phyloP scores from a whole-genome alignment of 2,329 filamentous ascomycete genomes.

The Scedosporium apiospermum region DNA sequence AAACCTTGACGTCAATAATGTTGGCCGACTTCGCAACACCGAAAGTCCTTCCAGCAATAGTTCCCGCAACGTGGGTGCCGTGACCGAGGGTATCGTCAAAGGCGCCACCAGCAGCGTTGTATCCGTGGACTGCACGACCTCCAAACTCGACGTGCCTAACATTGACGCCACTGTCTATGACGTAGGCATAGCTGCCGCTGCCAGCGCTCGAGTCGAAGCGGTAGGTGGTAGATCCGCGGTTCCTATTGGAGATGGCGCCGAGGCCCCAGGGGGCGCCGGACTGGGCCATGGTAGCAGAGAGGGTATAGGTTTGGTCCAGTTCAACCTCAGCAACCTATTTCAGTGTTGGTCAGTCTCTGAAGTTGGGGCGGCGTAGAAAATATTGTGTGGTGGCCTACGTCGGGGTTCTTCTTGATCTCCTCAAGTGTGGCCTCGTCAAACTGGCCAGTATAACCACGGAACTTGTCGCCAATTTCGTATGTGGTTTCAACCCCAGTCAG shows the following conservation, averaged over 20 bases:
- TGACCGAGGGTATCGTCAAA: conserved; percentile 26
- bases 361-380: neutral
- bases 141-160: conserved; percentile 14
- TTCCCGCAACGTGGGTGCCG: conserved; percentile 31
- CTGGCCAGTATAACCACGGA: conserved; percentile 10
- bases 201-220: conserved; percentile 13
- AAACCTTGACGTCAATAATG: conserved; percentile 37
- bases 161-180: conserved; percentile 18
- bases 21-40: conserved; percentile 32
- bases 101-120: conserved; percentile 16
- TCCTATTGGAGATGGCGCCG: conserved; percentile 21
- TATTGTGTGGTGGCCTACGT: conserved; percentile 2
- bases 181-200: conserved; percentile 15
- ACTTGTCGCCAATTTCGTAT: conserved; percentile 2
- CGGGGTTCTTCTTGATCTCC: conserved; percentile 10
- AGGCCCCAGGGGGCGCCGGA: conserved; percentile 21
- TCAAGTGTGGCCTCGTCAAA: conserved; percentile 9
- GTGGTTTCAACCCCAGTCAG: neutral
- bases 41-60: conserved; percentile 23
- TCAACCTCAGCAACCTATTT: conserved; percentile 2
- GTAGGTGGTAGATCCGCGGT: conserved; percentile 15
- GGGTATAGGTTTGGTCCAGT: conserved; percentile 3
- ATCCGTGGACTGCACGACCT: conserved; percentile 14
- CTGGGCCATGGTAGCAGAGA: conserved; percentile 14
- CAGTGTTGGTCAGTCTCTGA: neutral